phyloP scores from a whole-genome alignment of 2,329 filamentous ascomycete genomes.

The Claviceps sp. region DNA sequence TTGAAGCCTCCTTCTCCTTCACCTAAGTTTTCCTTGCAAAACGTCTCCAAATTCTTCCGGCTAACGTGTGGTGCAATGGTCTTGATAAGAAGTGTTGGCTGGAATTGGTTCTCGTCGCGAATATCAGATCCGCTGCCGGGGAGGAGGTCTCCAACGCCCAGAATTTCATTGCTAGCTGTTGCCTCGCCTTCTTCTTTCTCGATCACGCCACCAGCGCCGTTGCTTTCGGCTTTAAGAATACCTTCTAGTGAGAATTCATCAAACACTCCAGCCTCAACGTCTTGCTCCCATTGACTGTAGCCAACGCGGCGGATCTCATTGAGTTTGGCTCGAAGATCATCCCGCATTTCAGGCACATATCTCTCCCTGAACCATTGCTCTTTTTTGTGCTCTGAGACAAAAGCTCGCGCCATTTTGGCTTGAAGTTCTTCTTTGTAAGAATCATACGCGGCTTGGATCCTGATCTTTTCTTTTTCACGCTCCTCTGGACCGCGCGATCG shows the following conservation, averaged over 20 bases:
- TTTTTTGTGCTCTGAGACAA: slow-evolving; percentile 82
- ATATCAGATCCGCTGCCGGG: slow-evolving; percentile 75
- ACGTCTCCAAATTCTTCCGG: slow-evolving; percentile 80
- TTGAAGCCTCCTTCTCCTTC: slow-evolving; percentile 87
- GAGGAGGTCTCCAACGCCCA: slow-evolving; percentile 83
- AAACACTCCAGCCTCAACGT: slow-evolving; percentile 73
- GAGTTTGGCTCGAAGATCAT: slow-evolving; percentile 60
- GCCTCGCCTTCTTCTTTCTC: slow-evolving; percentile 96
- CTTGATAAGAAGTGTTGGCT: slow-evolving; percentile 93
- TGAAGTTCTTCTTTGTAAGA: slow-evolving; percentile 55
- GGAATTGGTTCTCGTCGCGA: slow-evolving; percentile 73
- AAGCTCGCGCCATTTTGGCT: slow-evolving; percentile 70
- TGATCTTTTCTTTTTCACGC: slow-evolving; percentile 63
- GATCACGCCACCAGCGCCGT: slow-evolving; percentile 68
- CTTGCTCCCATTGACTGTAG: slow-evolving; percentile 80
- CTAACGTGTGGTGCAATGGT: slow-evolving; percentile 95
- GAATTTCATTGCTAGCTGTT: slow-evolving; percentile 78
- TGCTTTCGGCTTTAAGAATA: slow-evolving; percentile 84
- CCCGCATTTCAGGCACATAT: slow-evolving; percentile 73
- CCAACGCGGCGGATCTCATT: slow-evolving; percentile 66
- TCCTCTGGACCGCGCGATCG: slow-evolving; percentile 56
- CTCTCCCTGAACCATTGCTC: slow-evolving; percentile 98
- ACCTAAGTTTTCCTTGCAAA: slow-evolving; percentile 87
- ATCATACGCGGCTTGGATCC: slow-evolving; percentile 60
- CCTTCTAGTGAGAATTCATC: slow-evolving; percentile 93